phyloP scores from a whole-genome alignment of 768 basidiomycete species.

The Tylopilus intermedius region DNA sequence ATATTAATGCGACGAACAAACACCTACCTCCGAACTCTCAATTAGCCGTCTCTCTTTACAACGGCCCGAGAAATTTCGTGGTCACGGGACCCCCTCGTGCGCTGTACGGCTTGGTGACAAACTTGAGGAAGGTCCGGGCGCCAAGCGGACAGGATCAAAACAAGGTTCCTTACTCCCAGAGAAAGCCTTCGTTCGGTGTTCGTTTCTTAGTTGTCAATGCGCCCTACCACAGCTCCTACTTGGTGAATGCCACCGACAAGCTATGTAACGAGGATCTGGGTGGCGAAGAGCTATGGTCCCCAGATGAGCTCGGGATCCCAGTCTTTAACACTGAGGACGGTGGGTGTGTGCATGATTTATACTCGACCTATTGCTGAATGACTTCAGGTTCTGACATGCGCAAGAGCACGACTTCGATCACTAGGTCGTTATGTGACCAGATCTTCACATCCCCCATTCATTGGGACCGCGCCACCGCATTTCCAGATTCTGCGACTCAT shows the following conservation, averaged over 20 bases:
- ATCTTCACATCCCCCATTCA: slow-evolving; percentile 90
- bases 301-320: slow-evolving; percentile 67
- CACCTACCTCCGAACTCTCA: slow-evolving; percentile 76
- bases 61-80: slow-evolving; percentile 86
- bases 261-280: slow-evolving; percentile 70
- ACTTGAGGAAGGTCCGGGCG: slow-evolving; percentile 85
- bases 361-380: slow-evolving; percentile 17
- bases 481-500: slow-evolving; percentile 89
- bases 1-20: slow-evolving; percentile 83
- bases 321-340: slow-evolving; percentile 94
- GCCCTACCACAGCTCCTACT: slow-evolving; percentile 91
- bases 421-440: slow-evolving; percentile 85
- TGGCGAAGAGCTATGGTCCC: slow-evolving; percentile 73
- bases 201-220: slow-evolving; percentile 95
- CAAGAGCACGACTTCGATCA: slow-evolving; percentile 60
- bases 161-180: slow-evolving; percentile 90
- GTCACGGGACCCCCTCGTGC: slow-evolving; percentile 89
- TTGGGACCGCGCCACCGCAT: slow-evolving; percentile 86
- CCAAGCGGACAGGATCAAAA: slow-evolving; percentile 85
- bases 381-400: slow-evolving; percentile 74
- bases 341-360: slow-evolving; percentile 35
- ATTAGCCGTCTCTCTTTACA: slow-evolving; percentile 84
- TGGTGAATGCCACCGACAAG: slow-evolving; percentile 69
- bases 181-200: slow-evolving; percentile 87
- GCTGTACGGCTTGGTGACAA: slow-evolving; percentile 91